Conservation (phyloP, 2,329 filamentous ascomycete species). For the Epichloe gansuensis region DNA sequence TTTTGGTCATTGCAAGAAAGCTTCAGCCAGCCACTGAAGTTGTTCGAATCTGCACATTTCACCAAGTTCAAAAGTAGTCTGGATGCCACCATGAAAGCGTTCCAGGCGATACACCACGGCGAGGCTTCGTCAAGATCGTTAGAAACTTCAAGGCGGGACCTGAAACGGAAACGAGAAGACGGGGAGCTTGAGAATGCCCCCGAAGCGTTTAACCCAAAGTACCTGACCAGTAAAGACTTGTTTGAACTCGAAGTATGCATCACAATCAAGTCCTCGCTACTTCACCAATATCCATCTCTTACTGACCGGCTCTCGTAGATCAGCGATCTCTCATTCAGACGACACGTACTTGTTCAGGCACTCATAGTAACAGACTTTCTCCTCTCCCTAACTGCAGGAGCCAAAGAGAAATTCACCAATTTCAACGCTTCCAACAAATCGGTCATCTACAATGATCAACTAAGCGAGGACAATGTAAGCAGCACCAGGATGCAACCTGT, state of each 20-base stretch:
- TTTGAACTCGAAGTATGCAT: conserved; percentile 76
- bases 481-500: background rate
- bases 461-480: conserved; percentile 74
- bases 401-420: conserved; percentile 65
- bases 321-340: conserved; percentile 83
- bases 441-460: conserved; percentile 66
- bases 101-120: conserved; percentile 37
- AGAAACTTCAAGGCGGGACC: conserved; percentile 50
- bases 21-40: conserved; percentile 77
- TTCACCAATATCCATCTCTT: background rate
- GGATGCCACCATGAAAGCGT: conserved; percentile 48
- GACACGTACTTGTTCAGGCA: conserved; percentile 89
- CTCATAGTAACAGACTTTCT: conserved; percentile 92
- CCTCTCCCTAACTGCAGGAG: conserved; percentile 70
- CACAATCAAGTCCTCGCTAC: background rate
- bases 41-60: conserved; percentile 64
- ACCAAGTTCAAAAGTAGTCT: conserved; percentile 68
- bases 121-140: conserved; percentile 37
- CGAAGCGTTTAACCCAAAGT: conserved; percentile 78
- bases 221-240: conserved; percentile 90
- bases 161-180: conserved; percentile 55
- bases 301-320: conserved; percentile 38
- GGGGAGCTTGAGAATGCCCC: conserved; percentile 38
- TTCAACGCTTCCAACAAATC: conserved; percentile 65
- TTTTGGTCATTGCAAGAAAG: conserved; percentile 91